Conservation (phyloP, 352 stramenopile genomes). For the Globisporangium spiculum region DNA sequence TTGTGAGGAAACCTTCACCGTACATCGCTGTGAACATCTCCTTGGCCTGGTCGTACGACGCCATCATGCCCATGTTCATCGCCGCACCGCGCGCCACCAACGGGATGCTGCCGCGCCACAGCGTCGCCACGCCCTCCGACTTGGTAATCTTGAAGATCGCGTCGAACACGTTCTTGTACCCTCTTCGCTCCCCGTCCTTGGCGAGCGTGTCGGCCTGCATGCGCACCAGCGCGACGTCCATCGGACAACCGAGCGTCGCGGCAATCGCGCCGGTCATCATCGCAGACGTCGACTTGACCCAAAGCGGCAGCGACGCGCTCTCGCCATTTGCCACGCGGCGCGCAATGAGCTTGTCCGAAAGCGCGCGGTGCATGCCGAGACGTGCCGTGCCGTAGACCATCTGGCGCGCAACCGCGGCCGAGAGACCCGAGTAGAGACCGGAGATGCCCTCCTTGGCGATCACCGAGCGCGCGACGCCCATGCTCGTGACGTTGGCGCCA, state of each 20-base stretch:
- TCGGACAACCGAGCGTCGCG: conserved; percentile 96
- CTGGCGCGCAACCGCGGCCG: conserved; percentile 74
- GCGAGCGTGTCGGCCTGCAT: conserved; percentile 98
- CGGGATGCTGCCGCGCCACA: conserved; percentile 90
- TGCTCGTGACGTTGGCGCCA: conserved; percentile 65
- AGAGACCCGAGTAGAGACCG: conserved; percentile 84
- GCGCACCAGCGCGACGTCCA: conserved; percentile 97
- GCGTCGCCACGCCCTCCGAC: conserved; percentile 84
- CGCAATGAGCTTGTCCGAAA: conserved; percentile 79
- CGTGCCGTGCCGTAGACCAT: conserved; percentile 87
- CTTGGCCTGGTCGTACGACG: conserved; percentile 99
- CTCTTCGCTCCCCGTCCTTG: conserved; percentile 86
- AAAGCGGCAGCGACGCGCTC: conserved; percentile 63
- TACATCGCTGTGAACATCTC: conserved; percentile 78
- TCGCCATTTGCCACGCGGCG: conserved; percentile 65
- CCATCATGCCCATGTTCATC: conserved; percentile 99
- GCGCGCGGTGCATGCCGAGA: conserved; percentile 81
- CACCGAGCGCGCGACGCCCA: conserved; percentile 76
- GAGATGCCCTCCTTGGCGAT: conserved; percentile 76
- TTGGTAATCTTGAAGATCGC: conserved; percentile 88
- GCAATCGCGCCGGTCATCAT: conserved; percentile 85
- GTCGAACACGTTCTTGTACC: conserved; percentile 99
- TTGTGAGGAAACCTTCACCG: conserved; percentile 82
- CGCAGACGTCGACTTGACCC: conserved; percentile 70
- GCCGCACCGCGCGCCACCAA: conserved; percentile 96